Evolutionary conservation across 495 filamentous ascomycete species (phyloP), one percentile per base, ranked within the genome.

Genomic region (Lasiosphaeria hispida): DNA sequence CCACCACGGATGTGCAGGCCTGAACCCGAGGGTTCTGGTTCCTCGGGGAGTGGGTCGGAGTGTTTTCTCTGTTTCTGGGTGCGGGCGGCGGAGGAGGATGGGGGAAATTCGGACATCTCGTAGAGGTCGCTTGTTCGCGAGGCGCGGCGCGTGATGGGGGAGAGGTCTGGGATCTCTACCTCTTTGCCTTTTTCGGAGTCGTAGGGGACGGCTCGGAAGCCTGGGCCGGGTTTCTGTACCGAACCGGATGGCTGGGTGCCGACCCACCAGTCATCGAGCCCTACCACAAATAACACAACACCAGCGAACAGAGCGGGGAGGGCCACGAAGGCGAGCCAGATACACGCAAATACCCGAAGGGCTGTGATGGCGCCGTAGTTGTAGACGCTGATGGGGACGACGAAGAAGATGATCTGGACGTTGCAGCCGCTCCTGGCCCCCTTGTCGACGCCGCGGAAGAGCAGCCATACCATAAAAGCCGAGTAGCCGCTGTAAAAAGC

Each of bases 361-460:
- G 48, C 53, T 3, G 53, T 61, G 40, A 61, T 36, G 34, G 48
- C 59, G 10, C 14, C 40, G 7, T 9, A 33, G 40, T 42, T 61
- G 41, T 61, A 61, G n/a, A 53, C 41, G 59, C 59, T 61, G 9
- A 39, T 34, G 10, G 59, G 59, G 35, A 53, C 59, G n/a, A 61
- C 2, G 40, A 61, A 3, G 30, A 61, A 39, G 1, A 61, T 40
- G 34, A 61, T 33, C 9, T 48, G 40, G 48, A 61, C 19, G 19
- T 61, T 41, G 48, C 59, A 61, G 1, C 48, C 40, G 1, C 34
- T 35, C 34, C 42, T 42, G 11, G 40, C 34, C 14, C 59, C 59
- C 11, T 36, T 14, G 15, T 48, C 47, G 40, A 57, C 47, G 11
- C 35, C 59, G 4, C 53, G 59, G 48, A 61, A 61, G 19, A 61